These are phyloP conservation scores for Sporothrix curviconia DNA, from an alignment of 2,329 filamentous ascomycete species.

Conservation along the genomic window DNA sequence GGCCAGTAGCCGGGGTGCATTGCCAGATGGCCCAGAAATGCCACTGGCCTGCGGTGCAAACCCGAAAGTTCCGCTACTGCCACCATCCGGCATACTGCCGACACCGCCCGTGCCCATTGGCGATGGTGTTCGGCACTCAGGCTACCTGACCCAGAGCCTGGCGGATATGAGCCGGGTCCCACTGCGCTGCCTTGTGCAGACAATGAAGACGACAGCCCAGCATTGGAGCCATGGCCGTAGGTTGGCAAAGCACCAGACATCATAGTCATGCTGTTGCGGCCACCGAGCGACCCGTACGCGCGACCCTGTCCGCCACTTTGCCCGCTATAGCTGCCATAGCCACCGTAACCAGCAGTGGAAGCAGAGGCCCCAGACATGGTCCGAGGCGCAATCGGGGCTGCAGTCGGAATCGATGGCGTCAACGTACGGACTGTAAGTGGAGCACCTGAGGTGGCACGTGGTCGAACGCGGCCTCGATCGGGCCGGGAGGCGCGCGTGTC, in stretches of 20 bases:
- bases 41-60: no score
- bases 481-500: slow-evolving; percentile 6
- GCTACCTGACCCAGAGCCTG: neutral
- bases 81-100: neutral
- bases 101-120: neutral
- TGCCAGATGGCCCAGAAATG: neutral
- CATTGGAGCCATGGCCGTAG: neutral
- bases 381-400: neutral
- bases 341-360: neutral
- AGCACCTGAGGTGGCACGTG: neutral
- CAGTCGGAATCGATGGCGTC: neutral
- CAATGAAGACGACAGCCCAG: neutral
- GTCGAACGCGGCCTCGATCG: slow-evolving; percentile 1
- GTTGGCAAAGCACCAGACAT: neutral
- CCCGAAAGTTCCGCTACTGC: no score
- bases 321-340: neutral
- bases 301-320: neutral
- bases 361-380: neutral
- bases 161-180: neutral
- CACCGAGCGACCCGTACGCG: neutral
- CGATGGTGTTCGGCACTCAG: neutral
- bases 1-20: neutral
- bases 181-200: neutral
- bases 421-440: neutral
- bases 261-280: neutral